phyloP scores from a whole-genome alignment of 352 stramenopile genomes.

The Phytophthora foliorum region DNA sequence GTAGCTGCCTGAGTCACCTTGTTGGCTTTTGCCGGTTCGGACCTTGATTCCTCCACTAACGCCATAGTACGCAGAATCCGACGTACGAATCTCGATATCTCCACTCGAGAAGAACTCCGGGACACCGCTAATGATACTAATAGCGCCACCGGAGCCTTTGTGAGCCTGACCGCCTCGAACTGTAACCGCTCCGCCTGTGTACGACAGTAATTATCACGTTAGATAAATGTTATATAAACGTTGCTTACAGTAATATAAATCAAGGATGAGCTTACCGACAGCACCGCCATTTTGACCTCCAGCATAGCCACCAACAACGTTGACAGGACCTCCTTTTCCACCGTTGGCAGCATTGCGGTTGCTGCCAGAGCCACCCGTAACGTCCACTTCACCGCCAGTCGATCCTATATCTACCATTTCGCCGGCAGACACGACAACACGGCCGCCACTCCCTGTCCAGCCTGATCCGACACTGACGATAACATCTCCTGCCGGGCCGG shows the following conservation, averaged over 20 bases:
- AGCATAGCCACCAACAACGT: constrained; percentile 64
- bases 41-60: constrained; percentile 79
- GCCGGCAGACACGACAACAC: constrained; percentile 74
- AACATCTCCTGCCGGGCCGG: constrained; percentile 84
- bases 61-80: constrained; percentile 71
- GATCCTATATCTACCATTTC: constrained; percentile 56
- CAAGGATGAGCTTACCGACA: constrained; percentile 40
- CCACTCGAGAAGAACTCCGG: constrained; percentile 63
- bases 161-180: constrained; percentile 57
- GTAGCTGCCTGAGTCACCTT: constrained; percentile 68
- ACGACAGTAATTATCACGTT: constrained; percentile 12
- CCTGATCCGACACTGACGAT: constrained; percentile 81
- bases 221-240: neutral
- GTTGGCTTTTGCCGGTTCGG: constrained; percentile 60
- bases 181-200: constrained; percentile 51
- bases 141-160: constrained; percentile 58
- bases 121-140: constrained; percentile 56
- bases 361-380: constrained; percentile 61
- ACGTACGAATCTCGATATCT: constrained; percentile 64
- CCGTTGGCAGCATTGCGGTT: constrained; percentile 52
- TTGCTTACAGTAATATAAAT: neutral
- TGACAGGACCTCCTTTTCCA: constrained; percentile 68
- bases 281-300: constrained; percentile 53
- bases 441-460: constrained; percentile 86
- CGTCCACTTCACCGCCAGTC: constrained; percentile 59